These are phyloP conservation scores for Pseudogymnoascus sp. DNA, from an alignment of 2,329 filamentous ascomycete species.

Conservation along the genomic window DNA sequence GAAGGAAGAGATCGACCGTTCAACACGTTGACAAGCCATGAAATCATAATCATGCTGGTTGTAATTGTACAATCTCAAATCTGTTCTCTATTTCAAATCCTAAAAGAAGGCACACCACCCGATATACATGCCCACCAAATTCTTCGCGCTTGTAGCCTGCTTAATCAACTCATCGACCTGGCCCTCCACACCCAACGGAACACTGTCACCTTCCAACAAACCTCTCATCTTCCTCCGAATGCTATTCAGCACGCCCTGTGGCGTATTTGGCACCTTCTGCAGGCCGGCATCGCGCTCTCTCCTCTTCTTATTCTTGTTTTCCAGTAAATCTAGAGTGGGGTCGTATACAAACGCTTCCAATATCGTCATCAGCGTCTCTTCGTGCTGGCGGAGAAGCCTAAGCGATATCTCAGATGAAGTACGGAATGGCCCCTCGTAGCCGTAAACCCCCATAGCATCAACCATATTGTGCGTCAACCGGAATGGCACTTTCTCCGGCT, in stretches of 20 bases:
- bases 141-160: constrained; percentile 70
- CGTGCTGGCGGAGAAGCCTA: constrained; percentile 73
- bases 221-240: constrained; percentile 83
- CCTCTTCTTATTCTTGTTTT: constrained; percentile 48
- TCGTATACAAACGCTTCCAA: constrained; percentile 96
- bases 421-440: constrained; percentile 87
- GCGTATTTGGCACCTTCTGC: constrained; percentile 50
- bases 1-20: too few relatives aligned
- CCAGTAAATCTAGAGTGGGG: constrained; percentile 83
- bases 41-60: too few relatives aligned
- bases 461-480: constrained; percentile 98
- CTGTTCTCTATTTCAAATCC: not conserved
- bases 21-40: too few relatives aligned
- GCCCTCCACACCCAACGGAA: constrained; percentile 88
- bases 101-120: constrained; percentile 74
- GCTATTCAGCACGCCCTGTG: constrained; percentile 76
- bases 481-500: constrained; percentile 91
- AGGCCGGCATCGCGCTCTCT: constrained; percentile 27
- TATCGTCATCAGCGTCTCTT: constrained; percentile 95
- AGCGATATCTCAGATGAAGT: constrained; percentile 85
- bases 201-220: constrained; percentile 74
- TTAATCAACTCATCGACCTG: constrained; percentile 94
- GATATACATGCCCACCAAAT: constrained; percentile 91
- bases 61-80: too few relatives aligned
- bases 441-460: constrained; percentile 90